Evolutionary conservation across 352 stramenopile species (phyloP).

Genomic region (Pelagophyceae sp.): DNA sequence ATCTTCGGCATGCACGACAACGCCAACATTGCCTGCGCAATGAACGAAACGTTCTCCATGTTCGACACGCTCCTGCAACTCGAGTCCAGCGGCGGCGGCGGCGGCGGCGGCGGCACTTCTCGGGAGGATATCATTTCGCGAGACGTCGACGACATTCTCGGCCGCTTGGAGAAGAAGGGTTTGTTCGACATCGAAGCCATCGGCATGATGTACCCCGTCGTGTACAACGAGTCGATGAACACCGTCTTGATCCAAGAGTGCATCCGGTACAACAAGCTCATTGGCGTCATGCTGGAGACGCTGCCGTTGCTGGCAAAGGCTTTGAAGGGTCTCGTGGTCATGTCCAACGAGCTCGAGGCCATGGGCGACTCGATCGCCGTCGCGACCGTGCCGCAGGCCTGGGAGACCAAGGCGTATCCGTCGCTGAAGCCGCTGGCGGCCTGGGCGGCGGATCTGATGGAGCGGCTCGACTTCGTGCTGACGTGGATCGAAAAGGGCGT

Average conservation of each 20-base stretch:
- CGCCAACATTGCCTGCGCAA: constrained; percentile 82
- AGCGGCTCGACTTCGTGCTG: constrained; percentile 75
- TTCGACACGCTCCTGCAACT: constrained; percentile 77
- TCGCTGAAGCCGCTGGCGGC: constrained; percentile 76
- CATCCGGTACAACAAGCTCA: constrained; percentile 84
- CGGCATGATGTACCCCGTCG: constrained; percentile 70
- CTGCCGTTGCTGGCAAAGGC: constrained; percentile 75
- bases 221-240: constrained; percentile 89
- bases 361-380: constrained; percentile 76
- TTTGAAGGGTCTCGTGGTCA: constrained; percentile 82
- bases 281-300: constrained; percentile 66
- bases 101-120: constrained; percentile 38
- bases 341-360: constrained; percentile 82
- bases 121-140: constrained; percentile 69
- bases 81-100: constrained; percentile 18
- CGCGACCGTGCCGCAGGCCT: constrained; percentile 73
- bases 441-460: constrained; percentile 77
- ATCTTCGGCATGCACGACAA: constrained; percentile 89
- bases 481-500: constrained; percentile 74
- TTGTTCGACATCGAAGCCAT: constrained; percentile 81
- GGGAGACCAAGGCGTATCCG: constrained; percentile 71
- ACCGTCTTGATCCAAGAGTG: constrained; percentile 86
- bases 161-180: constrained; percentile 34
- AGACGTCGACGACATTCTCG: constrained; percentile 60
- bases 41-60: constrained; percentile 79